phyloP scores from a whole-genome alignment of 192 early-diverging fungal species.

The Podila clonocystis region DNA sequence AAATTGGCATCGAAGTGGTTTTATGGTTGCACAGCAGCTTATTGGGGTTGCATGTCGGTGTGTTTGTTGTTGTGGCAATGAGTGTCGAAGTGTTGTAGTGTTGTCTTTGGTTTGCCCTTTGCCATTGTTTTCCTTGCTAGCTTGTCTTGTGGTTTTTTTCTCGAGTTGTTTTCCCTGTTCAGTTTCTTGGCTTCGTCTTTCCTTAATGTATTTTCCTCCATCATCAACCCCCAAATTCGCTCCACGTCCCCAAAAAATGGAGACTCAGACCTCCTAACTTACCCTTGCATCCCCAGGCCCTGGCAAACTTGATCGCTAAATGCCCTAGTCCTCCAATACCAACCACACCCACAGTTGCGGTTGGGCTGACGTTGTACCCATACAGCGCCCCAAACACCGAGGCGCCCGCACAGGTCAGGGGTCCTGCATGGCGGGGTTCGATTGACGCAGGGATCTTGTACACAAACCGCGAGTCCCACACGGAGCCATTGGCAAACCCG shows the following conservation, averaged over 20 bases:
- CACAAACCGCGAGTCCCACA: slow-evolving; percentile 62
- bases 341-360: slow-evolving; percentile 73
- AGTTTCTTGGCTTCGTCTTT: no score
- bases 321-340: slow-evolving; percentile 83
- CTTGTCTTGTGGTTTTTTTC: no score
- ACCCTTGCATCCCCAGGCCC: slow-evolving; percentile 47
- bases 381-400: slow-evolving; percentile 80
- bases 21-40: no score
- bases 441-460: slow-evolving; percentile 70
- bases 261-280: background rate
- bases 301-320: slow-evolving; percentile 43
- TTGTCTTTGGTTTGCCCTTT: no score
- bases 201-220: background rate
- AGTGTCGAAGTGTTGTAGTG: no score
- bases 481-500: slow-evolving; percentile 66
- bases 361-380: slow-evolving; percentile 66
- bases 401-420: slow-evolving; percentile 85
- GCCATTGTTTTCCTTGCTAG: no score
- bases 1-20: no score
- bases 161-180: no score
- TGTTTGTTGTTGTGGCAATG: no score
- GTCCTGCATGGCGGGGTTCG: slow-evolving; percentile 67
- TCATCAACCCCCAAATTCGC: background rate
- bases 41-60: no score
- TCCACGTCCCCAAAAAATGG: background rate